Evolutionary conservation across 805 yeast species (phyloP).

Genomic region (Candida jianshihensis): DNA sequence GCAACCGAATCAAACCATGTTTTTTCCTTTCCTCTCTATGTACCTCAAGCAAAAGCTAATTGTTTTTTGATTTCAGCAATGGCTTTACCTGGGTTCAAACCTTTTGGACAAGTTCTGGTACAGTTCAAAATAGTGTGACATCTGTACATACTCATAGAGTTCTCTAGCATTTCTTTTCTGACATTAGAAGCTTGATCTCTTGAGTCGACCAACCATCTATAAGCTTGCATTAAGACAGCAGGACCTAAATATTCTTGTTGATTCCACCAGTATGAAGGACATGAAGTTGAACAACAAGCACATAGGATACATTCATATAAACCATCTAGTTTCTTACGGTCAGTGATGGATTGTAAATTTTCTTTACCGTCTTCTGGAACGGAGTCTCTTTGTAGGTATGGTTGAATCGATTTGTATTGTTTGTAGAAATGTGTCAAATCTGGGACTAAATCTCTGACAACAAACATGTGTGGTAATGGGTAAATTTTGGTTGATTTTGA

Average conservation of each 20-base stretch:
- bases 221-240: slow-evolving; percentile 98
- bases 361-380: slow-evolving; percentile 89
- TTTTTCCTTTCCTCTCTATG: neutral
- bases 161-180: slow-evolving; percentile 87
- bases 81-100: slow-evolving; percentile 95
- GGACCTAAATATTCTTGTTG: slow-evolving; percentile 98
- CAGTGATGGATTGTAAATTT: slow-evolving; percentile 83
- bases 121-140: slow-evolving; percentile 99
- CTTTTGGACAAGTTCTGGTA: slow-evolving; percentile 97
- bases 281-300: slow-evolving; percentile 97
- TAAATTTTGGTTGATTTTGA: slow-evolving; percentile 78
- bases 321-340: slow-evolving; percentile 95
- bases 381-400: slow-evolving; percentile 76
- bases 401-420: slow-evolving; percentile 97
- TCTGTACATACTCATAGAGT: slow-evolving; percentile 96
- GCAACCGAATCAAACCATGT: neutral
- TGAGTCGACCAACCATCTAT: slow-evolving; percentile 96
- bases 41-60: slow-evolving; percentile 64
- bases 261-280: slow-evolving; percentile 99
- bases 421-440: slow-evolving; percentile 96
- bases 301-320: slow-evolving; percentile 95
- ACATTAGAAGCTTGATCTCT: slow-evolving; percentile 82
- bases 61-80: slow-evolving; percentile 95
- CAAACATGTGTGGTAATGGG: slow-evolving; percentile 97
- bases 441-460: slow-evolving; percentile 95